phyloP scores from a whole-genome alignment of 805 yeast species.

The Cyberlindnera bimundalis region DNA sequence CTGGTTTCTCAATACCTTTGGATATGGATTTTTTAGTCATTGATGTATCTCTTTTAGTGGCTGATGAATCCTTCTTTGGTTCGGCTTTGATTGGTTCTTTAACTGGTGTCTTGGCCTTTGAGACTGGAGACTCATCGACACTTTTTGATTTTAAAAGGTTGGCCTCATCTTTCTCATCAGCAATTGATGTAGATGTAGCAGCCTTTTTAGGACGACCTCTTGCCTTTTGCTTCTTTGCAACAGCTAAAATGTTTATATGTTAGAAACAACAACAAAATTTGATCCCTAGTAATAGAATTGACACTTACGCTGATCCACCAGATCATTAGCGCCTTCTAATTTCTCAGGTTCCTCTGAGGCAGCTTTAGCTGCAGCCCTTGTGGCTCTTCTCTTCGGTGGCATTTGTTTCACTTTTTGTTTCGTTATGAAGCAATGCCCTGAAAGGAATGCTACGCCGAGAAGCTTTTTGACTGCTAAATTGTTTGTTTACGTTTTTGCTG shows the following conservation, averaged over 20 bases:
- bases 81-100: slow-evolving; percentile 3
- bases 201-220: slow-evolving; percentile 3
- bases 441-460: no score
- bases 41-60: neutral
- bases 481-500: no score
- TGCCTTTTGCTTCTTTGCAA: slow-evolving; percentile 5
- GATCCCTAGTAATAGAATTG: no score
- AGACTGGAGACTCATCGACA: no score
- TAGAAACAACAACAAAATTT: no score
- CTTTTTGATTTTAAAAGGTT: no score
- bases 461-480: no score
- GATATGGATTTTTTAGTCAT: neutral
- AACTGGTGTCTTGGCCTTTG: no score
- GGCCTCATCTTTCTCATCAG: neutral
- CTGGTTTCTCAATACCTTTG: neutral
- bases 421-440: no score
- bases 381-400: slow-evolving; percentile 26
- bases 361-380: slow-evolving; percentile 18
- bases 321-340: neutral
- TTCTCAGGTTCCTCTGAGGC: slow-evolving; percentile 4
- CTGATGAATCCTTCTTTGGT: neutral
- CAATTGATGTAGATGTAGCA: neutral
- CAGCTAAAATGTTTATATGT: no score
- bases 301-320: slow-evolving; percentile 10
- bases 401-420: no score